Percentiles rank a stretch among this genome's conserved stretches.
These are phyloP conservation scores for Cryphonectria nitschkei DNA, from an alignment of 2,329 filamentous ascomycete species.

Conservation along the genomic window DNA sequence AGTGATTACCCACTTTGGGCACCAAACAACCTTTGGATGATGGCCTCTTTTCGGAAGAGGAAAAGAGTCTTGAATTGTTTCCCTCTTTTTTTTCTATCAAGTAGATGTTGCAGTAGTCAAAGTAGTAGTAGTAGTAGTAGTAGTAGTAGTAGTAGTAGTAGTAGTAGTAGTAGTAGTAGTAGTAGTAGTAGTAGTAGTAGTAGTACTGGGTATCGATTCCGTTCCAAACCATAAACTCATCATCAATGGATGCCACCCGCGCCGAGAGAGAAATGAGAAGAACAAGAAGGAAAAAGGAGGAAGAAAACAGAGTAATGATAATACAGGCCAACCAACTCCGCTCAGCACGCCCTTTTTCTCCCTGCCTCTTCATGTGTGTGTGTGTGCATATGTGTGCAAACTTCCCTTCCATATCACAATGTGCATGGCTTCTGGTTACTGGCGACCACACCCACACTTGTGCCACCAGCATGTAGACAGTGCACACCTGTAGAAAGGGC, in stretches of 20 bases:
- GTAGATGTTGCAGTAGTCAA: not conserved
- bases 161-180: conserved; percentile 3
- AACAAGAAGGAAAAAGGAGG: not conserved
- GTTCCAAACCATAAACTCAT: conserved; percentile 28
- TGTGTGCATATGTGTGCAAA: not conserved
- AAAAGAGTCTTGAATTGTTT: not conserved
- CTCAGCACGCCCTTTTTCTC: too few species aligned
- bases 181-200: conserved; percentile 5
- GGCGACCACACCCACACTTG: not conserved
- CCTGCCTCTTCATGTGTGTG: not conserved
- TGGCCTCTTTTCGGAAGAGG: not conserved
- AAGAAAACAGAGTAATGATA: not conserved
- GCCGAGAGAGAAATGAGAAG: not conserved
- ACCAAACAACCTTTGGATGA: too few species aligned
- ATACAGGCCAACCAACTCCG: conserved; percentile 6
- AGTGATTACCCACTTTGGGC: not conserved
- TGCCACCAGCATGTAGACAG: not conserved
- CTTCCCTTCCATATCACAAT: not conserved
- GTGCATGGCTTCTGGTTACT: not conserved
- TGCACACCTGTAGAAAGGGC: not conserved
- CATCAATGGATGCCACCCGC: conserved; percentile 19
- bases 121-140: conserved; percentile 2
- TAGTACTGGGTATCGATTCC: conserved; percentile 30
- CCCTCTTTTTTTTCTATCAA: conserved; percentile 21
- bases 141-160: conserved; percentile 5